Evolutionary conservation across 2,329 filamentous ascomycete species (phyloP).

Genomic region (Penicillium sp.): DNA sequence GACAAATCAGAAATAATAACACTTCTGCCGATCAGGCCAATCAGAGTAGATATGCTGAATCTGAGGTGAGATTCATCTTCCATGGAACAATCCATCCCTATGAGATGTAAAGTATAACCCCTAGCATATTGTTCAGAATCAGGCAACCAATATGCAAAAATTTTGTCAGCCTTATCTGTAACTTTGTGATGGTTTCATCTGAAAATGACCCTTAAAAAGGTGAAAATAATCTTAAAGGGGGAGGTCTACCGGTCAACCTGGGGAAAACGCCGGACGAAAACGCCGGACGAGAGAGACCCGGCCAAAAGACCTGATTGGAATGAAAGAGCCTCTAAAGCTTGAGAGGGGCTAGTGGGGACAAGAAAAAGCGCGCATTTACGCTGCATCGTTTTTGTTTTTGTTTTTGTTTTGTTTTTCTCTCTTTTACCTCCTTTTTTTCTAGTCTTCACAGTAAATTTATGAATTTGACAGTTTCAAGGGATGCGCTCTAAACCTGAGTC

Average conservation of each 20-base stretch:
- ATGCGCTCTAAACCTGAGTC: neutral
- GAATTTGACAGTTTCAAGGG: neutral
- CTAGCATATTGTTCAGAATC: neutral
- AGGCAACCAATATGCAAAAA: neutral
- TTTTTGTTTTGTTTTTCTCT: neutral
- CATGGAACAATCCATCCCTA: neutral
- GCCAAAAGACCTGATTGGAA: neutral
- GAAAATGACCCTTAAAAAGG: no score
- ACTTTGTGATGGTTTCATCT: no score
- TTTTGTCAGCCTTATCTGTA: neutral
- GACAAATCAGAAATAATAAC: neutral
- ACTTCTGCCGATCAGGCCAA: constrained; percentile 1
- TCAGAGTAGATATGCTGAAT: neutral
- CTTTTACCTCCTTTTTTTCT: neutral
- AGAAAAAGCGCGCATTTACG: neutral
- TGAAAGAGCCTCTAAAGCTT: constrained; percentile 6
- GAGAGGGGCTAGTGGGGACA: neutral
- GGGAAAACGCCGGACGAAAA: neutral
- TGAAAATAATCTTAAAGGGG: neutral
- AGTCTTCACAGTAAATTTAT: neutral
- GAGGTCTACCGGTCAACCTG: neutral
- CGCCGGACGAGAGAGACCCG: neutral
- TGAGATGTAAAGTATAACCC: no score
- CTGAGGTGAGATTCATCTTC: constrained; percentile 8
- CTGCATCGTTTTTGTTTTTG: neutral